Evolutionary conservation across 2,329 filamentous ascomycete genomes (phyloP).

Genomic region (Verticillium zaregamsianum): DNA sequence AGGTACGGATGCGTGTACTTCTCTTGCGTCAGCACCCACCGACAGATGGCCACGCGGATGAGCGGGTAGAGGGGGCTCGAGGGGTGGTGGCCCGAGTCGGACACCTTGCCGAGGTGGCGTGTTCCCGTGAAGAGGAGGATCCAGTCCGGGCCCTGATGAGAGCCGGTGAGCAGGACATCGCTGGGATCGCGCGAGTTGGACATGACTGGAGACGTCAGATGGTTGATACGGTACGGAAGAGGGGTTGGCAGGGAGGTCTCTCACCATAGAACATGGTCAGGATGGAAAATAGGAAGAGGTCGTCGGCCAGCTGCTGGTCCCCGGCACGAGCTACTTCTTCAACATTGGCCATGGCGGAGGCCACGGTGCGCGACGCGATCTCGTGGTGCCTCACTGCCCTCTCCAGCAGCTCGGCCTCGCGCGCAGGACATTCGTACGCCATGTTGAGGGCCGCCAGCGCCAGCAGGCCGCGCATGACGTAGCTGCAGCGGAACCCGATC

Average conservation of each 20-base stretch:
- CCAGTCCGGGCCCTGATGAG: conserved; percentile 14
- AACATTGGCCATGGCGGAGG: conserved; percentile 17
- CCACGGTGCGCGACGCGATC: conserved; percentile 22
- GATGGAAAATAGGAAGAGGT: conserved; percentile 11
- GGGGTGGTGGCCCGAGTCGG: conserved; percentile 4
- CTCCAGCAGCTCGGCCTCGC: conserved; percentile 7
- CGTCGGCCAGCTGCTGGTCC: conserved; percentile 8
- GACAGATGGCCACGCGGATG: conserved; percentile 4
- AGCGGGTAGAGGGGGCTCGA: conserved; percentile 10
- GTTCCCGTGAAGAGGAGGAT: conserved; percentile 14
- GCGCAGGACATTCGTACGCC: conserved; percentile 22
- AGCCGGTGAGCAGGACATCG: conserved; percentile 6
- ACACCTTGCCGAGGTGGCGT: conserved; percentile 1
- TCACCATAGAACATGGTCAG: conserved; percentile 12
- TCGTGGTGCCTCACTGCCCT: conserved; percentile 21
- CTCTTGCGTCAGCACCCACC: not conserved
- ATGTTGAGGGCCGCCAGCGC: conserved; percentile 46
- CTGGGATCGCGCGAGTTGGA: conserved; percentile 9
- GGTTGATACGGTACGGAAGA: not conserved
- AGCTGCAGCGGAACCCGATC: conserved; percentile 41
- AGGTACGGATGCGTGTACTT: conserved; percentile 15
- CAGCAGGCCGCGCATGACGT: conserved; percentile 44
- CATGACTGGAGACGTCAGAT: not conserved
- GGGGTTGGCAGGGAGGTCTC: not conserved
- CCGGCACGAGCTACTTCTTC: not conserved